Percentiles rank a stretch among this genome's conserved stretches.
Evolutionary conservation across 306 rosid species (phyloP).

Genomic region (Cyclanthera cordifolia): DNA sequence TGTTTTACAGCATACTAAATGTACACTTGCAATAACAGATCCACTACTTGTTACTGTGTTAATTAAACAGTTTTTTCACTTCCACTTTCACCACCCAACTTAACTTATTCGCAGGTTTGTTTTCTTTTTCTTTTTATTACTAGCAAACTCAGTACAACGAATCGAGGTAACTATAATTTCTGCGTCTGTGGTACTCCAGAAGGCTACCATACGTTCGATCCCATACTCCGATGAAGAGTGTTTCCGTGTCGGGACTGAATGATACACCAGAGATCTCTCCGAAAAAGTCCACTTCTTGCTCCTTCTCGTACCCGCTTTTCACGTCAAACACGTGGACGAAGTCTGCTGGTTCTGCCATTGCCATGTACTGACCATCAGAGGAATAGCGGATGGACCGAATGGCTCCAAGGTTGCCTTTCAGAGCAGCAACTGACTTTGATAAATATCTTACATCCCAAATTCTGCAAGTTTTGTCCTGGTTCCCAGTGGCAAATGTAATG

Average conservation of each 20-base stretch:
- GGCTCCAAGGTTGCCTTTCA: constrained; percentile 87
- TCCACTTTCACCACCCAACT: constrained; percentile 10
- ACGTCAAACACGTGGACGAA: constrained; percentile 74
- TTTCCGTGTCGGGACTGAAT: constrained; percentile 88
- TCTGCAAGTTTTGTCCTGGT: constrained; percentile 82
- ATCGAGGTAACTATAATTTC: constrained; percentile 52
- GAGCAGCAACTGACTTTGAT: constrained; percentile 74
- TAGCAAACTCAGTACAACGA: constrained; percentile 26
- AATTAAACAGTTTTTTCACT: constrained; percentile 29
- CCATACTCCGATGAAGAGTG: constrained; percentile 72
- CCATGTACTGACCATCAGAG: constrained; percentile 75
- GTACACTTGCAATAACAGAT: constrained; percentile 5
- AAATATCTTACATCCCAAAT: constrained; percentile 74
- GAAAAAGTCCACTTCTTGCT: constrained; percentile 74
- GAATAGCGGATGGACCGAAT: constrained; percentile 67
- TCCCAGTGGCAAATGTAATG: constrained; percentile 64
- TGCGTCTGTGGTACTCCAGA: constrained; percentile 54
- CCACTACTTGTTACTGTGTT: constrained; percentile 18
- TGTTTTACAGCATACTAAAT: too few species aligned
- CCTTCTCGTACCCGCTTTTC: constrained; percentile 59
- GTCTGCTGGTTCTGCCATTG: constrained; percentile 88
- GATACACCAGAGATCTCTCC: constrained; percentile 93
- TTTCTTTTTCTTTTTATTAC: neutral
- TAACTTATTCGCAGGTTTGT: constrained; percentile 21
- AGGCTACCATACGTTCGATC: constrained; percentile 87